A percentile compares a stretch with the other conserved stretches of the same genome.
phyloP scores from a whole-genome alignment of 2,329 filamentous ascomycete genomes.

The Tolypocladium nubicola region DNA sequence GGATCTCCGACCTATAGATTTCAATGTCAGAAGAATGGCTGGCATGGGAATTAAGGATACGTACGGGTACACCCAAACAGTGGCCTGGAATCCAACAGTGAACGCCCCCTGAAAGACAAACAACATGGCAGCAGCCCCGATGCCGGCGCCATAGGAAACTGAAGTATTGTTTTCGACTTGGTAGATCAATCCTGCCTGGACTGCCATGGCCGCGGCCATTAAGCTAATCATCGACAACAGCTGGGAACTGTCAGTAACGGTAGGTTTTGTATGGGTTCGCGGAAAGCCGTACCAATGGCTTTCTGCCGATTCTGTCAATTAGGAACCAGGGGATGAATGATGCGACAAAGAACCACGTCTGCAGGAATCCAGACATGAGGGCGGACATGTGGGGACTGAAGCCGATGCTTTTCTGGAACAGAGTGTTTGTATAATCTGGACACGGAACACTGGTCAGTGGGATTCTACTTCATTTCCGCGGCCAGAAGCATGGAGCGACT shows the following conservation, averaged over 20 bases:
- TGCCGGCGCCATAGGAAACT: slow-evolving; percentile 20
- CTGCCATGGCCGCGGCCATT: slow-evolving; percentile 29
- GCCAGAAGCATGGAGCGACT: not conserved
- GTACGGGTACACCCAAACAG: slow-evolving; percentile 22
- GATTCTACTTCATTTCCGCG: not conserved
- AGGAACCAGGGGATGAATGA: slow-evolving; percentile 35
- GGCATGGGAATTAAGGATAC: not conserved
- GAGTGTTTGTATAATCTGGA: slow-evolving; percentile 31
- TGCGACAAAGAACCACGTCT: slow-evolving; percentile 32
- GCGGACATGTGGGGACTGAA: slow-evolving; percentile 31
- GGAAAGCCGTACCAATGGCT: slow-evolving; percentile 20
- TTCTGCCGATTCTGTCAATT: slow-evolving; percentile 34
- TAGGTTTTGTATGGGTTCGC: not conserved
- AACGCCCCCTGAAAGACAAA: slow-evolving; percentile 30
- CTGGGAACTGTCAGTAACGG: slow-evolving; percentile 4
- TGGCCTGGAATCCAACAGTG: slow-evolving; percentile 26
- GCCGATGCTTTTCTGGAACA: slow-evolving; percentile 34
- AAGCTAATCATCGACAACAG: slow-evolving; percentile 27
- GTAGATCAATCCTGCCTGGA: slow-evolving; percentile 28
- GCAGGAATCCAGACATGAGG: slow-evolving; percentile 40
- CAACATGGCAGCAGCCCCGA: slow-evolving; percentile 28
- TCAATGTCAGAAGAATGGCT: not conserved
- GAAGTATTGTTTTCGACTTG: slow-evolving; percentile 24
- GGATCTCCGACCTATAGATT: slow-evolving; percentile 16
- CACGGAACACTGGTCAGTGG: not conserved